A percentile compares a stretch with the other conserved stretches of the same genome.
phyloP scores from a whole-genome alignment of 2,329 filamentous ascomycete genomes.

The Xylaria sp. region DNA sequence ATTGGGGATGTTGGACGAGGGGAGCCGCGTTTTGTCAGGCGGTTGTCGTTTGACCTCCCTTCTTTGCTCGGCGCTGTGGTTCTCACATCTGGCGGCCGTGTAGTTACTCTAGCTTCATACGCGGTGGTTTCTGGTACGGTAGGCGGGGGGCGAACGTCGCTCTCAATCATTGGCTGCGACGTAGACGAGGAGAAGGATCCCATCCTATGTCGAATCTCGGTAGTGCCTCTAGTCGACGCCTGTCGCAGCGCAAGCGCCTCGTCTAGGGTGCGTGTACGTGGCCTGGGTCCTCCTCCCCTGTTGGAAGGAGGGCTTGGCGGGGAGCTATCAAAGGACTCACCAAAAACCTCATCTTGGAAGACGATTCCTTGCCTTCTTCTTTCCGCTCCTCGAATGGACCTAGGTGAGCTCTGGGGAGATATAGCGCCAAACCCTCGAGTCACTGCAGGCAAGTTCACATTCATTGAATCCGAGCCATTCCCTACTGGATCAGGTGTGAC shows the following conservation, averaged over 20 bases:
- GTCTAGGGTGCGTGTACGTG: slow-evolving; percentile 70
- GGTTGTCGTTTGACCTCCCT: slow-evolving; percentile 61
- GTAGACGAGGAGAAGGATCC: slow-evolving; percentile 73
- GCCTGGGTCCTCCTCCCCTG: slow-evolving; percentile 56
- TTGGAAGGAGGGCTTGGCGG: slow-evolving; percentile 56
- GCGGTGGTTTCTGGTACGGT: slow-evolving; percentile 57
- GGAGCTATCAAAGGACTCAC: slow-evolving; percentile 61
- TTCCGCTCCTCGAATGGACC: slow-evolving; percentile 59
- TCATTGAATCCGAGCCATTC: slow-evolving; percentile 41
- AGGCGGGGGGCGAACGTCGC: slow-evolving; percentile 55
- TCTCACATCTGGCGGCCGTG: slow-evolving; percentile 53
- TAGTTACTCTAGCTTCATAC: slow-evolving; percentile 55
- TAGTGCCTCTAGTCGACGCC: slow-evolving; percentile 48
- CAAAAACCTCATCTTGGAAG: slow-evolving; percentile 69
- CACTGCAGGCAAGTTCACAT: slow-evolving; percentile 44
- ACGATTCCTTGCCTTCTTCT: slow-evolving; percentile 68
- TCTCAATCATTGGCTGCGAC: slow-evolving; percentile 63
- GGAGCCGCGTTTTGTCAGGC: slow-evolving; percentile 66
- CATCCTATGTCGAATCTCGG: slow-evolving; percentile 70
- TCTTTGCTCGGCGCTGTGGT: slow-evolving; percentile 52
- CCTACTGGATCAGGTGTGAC: slow-evolving; percentile 72
- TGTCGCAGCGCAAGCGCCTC: slow-evolving; percentile 61
- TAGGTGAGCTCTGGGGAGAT: slow-evolving; percentile 60
- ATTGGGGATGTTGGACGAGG: slow-evolving; percentile 70
- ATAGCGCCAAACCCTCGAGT: slow-evolving; percentile 51